A percentile compares a stretch with the other conserved stretches of the same genome.
These are phyloP conservation scores for Irineochytrium annulatum DNA, from an alignment of 192 early-diverging fungal species.

Conservation along the genomic window DNA sequence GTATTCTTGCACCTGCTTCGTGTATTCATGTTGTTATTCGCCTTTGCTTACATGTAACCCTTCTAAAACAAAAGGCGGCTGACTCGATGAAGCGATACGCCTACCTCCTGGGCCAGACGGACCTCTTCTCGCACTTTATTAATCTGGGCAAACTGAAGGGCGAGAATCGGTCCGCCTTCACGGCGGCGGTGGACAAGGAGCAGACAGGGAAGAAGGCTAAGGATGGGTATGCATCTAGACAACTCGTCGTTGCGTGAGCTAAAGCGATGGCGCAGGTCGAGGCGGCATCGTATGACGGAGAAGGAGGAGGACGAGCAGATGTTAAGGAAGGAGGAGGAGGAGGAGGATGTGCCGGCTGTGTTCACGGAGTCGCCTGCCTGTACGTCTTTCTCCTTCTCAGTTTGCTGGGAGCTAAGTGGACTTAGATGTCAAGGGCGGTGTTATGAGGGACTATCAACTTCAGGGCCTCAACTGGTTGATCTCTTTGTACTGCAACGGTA, in stretches of 20 bases:
- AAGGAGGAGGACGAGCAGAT: conserved; percentile 97
- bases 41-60: background rate
- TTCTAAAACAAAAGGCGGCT: conserved; percentile 41
- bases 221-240: conserved; percentile 18
- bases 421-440: conserved; percentile 83
- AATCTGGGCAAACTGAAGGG: conserved; percentile 46
- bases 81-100: conserved; percentile 63
- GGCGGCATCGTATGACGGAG: conserved; percentile 89
- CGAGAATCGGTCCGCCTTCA: conserved; percentile 28
- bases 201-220: conserved; percentile 44
- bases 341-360: conserved; percentile 48
- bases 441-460: conserved; percentile 92
- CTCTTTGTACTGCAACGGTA: conserved; percentile 91
- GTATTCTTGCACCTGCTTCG: background rate
- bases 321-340: conserved; percentile 67
- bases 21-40: background rate
- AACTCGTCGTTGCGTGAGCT: background rate
- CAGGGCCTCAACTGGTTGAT: conserved; percentile 99
- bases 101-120: conserved; percentile 69
- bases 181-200: conserved; percentile 33
- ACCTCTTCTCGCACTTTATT: conserved; percentile 71
- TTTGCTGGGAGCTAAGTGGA: too few relatives aligned
- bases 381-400: conserved; percentile 26
- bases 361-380: conserved; percentile 90
- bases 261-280: conserved; percentile 44